These are phyloP conservation scores for Penicillium daleae DNA, from an alignment of 495 filamentous ascomycete species.

Conservation along the genomic window DNA sequence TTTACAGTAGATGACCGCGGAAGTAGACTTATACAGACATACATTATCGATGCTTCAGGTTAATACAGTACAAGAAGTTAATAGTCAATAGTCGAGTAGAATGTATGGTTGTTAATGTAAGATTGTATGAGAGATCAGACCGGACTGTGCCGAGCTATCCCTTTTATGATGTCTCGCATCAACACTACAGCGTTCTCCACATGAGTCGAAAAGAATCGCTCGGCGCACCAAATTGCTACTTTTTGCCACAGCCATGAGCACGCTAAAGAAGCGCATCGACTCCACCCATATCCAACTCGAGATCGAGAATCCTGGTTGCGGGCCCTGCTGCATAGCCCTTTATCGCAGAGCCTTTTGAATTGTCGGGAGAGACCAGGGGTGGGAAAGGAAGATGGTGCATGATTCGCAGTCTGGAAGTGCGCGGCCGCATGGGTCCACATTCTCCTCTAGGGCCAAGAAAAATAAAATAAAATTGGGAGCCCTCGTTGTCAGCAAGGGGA, in stretches of 20 bases:
- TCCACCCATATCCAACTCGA: constrained; percentile 15
- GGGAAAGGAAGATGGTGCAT: constrained; percentile 6
- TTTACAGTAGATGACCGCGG: too few relatives aligned
- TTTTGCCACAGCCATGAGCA: not conserved
- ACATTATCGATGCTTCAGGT: not conserved
- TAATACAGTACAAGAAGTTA: not conserved
- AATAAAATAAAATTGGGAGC: not conserved
- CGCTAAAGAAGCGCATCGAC: not conserved
- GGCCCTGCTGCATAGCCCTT: not conserved
- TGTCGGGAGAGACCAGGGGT: constrained; percentile 8
- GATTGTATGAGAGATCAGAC: constrained; percentile 17
- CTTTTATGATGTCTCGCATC: constrained; percentile 35
- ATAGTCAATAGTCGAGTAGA: not conserved
- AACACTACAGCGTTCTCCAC: constrained; percentile 9
- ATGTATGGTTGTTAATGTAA: constrained; percentile 1
- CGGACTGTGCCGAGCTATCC: constrained; percentile 14
- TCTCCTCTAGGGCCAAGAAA: constrained; percentile 5
- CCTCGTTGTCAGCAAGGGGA: constrained; percentile 17
- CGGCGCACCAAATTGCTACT: not conserved
- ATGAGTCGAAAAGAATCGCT: not conserved
- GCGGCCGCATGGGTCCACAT: constrained; percentile 21
- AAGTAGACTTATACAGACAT: not conserved
- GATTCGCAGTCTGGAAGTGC: constrained; percentile 20
- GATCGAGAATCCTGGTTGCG: constrained; percentile 3
- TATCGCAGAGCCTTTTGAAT: not conserved